A percentile compares a stretch with the other conserved stretches of the same genome.
Evolutionary conservation across 169 alveolate genomes (phyloP).

Genomic region (Plasmodium knowlesi): DNA sequence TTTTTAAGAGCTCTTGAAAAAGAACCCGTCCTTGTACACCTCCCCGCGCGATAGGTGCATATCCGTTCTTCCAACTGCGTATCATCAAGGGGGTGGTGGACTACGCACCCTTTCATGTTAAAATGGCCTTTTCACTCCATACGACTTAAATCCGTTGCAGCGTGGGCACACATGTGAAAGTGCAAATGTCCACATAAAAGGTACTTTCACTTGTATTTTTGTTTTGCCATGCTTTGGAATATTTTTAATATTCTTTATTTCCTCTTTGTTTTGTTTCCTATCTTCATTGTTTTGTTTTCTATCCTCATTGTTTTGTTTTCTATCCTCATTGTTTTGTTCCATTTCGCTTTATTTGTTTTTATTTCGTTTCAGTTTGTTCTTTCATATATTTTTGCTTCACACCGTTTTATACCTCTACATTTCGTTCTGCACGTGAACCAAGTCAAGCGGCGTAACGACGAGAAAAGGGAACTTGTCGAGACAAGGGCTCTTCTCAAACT

Average conservation of each 20-base stretch:
- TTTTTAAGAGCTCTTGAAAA: neutral
- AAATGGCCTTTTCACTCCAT: neutral
- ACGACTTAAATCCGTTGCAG: neutral
- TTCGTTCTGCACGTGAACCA: neutral
- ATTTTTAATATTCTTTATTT: neutral
- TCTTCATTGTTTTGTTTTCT: neutral
- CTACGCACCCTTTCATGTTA: neutral
- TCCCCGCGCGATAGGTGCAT: neutral
- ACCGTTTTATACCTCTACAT: neutral
- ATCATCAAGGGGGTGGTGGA: neutral
- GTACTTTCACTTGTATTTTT: neutral
- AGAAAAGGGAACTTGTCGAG: neutral
- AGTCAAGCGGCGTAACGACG: neutral
- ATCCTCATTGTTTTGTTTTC: neutral
- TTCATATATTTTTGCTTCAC: neutral
- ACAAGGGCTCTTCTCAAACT: neutral
- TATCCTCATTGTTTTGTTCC: neutral
- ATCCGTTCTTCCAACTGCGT: neutral
- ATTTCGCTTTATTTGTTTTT: neutral
- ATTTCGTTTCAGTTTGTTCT: neutral
- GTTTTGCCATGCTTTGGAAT: neutral
- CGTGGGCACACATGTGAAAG: neutral
- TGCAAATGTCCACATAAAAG: neutral
- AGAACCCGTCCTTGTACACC: neutral
- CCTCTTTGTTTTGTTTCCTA: neutral